A percentile compares a stretch with the other conserved stretches of the same genome.
Evolutionary conservation across 768 basidiomycete species (phyloP).

Genomic region (Leccinum ochraceum): DNA sequence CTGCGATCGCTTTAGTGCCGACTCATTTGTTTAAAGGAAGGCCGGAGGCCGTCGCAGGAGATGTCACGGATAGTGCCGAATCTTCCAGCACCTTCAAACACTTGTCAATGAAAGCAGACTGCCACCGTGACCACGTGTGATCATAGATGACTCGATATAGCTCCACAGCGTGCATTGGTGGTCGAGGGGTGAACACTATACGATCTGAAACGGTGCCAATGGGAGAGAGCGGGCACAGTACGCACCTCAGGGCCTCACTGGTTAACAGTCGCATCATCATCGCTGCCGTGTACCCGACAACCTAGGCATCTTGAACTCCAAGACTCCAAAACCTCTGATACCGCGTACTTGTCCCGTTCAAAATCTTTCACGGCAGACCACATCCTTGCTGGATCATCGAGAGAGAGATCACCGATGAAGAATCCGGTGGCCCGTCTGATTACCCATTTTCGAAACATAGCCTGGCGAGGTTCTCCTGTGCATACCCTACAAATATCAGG

Average conservation of each 20-base stretch:
- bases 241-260: neutral
- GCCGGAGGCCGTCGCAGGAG: no score
- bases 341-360: neutral
- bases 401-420: neutral
- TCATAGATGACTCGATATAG: no score
- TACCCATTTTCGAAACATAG: neutral
- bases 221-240: neutral
- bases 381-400: neutral
- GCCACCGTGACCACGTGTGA: no score
- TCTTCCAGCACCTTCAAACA: no score
- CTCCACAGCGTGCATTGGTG: no score
- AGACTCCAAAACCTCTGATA: neutral
- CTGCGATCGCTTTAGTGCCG: no score
- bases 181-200: no score
- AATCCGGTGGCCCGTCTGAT: neutral
- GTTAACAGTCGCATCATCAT: neutral
- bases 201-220: no score
- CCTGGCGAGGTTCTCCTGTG: conserved; percentile 11
- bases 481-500: conserved; percentile 3
- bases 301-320: neutral
- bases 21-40: no score
- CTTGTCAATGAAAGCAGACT: no score
- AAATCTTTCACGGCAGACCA: neutral
- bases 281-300: neutral
- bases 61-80: no score